Evolutionary conservation across 805 yeast species (phyloP).

Genomic region (Saccharomyces cerevisiae): DNA sequence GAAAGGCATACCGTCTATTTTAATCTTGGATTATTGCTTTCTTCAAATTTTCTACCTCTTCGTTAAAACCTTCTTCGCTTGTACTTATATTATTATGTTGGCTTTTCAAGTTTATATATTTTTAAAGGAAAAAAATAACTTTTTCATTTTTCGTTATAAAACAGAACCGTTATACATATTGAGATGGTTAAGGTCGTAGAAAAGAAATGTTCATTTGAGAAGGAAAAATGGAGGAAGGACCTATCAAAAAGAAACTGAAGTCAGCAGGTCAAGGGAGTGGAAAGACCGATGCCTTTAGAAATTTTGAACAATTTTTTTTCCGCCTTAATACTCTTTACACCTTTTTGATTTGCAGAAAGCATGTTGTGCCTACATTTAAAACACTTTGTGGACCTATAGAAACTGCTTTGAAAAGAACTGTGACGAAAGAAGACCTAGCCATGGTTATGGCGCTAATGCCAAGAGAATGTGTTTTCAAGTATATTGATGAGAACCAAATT

Average conservation of each 20-base stretch:
- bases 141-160: neutral
- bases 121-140: neutral
- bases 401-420: conserved; percentile 37
- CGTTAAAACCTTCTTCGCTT: neutral
- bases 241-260: conserved; percentile 8
- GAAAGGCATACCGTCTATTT: conserved; percentile 17
- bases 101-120: neutral
- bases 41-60: neutral
- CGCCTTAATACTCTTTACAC: conserved; percentile 53
- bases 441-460: conserved; percentile 56
- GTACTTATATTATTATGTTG: neutral
- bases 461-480: conserved; percentile 58
- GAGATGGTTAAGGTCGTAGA: neutral
- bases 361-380: conserved; percentile 50
- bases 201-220: neutral
- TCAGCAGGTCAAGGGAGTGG: conserved; percentile 6
- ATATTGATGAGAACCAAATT: conserved; percentile 70
- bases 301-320: conserved; percentile 42
- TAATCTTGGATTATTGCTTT: neutral
- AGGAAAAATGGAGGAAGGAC: neutral
- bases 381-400: conserved; percentile 46
- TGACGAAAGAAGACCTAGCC: conserved; percentile 52
- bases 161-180: neutral
- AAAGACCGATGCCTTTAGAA: conserved; percentile 29
- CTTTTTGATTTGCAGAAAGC: conserved; percentile 52